Evolutionary conservation across 176 grass and related monocot species (phyloP), one percentile per base, ranked within the genome.

Genomic region (Echinochloa phyllopogon): DNA sequence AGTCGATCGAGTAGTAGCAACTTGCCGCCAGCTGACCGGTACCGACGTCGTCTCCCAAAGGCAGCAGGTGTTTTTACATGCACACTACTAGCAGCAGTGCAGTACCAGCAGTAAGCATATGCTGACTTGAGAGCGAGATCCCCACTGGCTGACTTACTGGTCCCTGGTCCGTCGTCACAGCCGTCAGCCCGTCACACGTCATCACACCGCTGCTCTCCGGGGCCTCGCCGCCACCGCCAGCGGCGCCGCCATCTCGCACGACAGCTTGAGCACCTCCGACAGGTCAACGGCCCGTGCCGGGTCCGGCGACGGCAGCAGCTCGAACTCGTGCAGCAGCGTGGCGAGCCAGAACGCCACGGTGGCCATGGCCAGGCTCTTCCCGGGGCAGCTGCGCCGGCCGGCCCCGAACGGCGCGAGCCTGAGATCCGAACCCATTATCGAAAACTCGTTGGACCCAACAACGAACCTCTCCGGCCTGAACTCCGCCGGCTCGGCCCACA

Each of bases 331-430:
- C 53, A 93, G 43, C 57, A 98, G 76, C 39, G 91, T 86, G 15
- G 96, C 96, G 36, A 98, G 76, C 96, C 96, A 95, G 39, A 95
- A 90, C 0, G 56, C 70, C 23, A 98, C 93, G 4, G 96, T 95
- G 33, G 91, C 92, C 87, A 98, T 87, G 38, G 96, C 96, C 8
- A 98, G 91, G 16, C 85, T 88, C 82, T 95, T 98, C 45, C 93
- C 96, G 0, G 96, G 96, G 83, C 96, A 98, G 73, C 91, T 90
- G 50, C 93, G 86, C 16, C 91, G 45, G 4, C 96, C 96, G 0
- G 93, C 85, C 5, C 96, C 96, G 52, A 98, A 98, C 16, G 96
- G 96, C 10, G 96, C 96, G 24, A 98, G 87, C 66, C 87, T 66
- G 13, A 95, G 86, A 16, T 98, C 96, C 0, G 89, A 92, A 0